Base-by-base conservation (phyloP, 768 basidiomycete genomes). In the Lactarius indigo region DNA sequence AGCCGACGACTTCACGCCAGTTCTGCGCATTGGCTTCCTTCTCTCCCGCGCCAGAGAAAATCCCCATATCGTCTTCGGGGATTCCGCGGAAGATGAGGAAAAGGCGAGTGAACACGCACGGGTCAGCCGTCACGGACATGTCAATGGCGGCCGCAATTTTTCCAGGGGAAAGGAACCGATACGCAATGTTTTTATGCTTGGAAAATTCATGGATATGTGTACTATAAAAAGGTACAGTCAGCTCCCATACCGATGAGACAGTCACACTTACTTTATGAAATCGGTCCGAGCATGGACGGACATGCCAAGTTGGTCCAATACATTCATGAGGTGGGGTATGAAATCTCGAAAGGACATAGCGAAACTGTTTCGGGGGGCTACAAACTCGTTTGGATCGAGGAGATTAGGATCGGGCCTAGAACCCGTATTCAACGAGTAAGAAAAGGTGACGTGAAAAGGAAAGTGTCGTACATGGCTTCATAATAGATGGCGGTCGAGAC, bases 31-130 rank as follows among this genome's bases (percentile, higher is more conserved):
- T 90, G 35, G 92, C 92, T 75, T 93, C 92, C 76, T 94, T 94
- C 78, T 92, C 92, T 13, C 92, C 91, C 2, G 91, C 86, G 23
- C 85, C 88, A 6, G 86, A 85, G 74, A 93, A 93, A 47, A 85
- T 74, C 23, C 84, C 84, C 64, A 91, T 78, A 69, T 94, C 92
- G 64, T 94, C 92, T 68, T 94, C 92, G 23, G 82, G 83, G 37
- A 94, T 77, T 1, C 92, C 92, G 30, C 92, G 87, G 78, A 88
- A 93, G 76, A 94, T 92, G 65, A 94, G 83, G 80, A 94, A 94
- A 28, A 94, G 78, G 35, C 92, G 87, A 9, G 90, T 94, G 75
- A 92, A 93, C 65, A 89, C 80, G 73, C 91, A 92, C 28, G 89
- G 87, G 60, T 92, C 90, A 13, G 84, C 82, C 0, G 90, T 89